Base-by-base conservation (phyloP, 257 asterid species). In the Solanum chiquidenum region DNA sequence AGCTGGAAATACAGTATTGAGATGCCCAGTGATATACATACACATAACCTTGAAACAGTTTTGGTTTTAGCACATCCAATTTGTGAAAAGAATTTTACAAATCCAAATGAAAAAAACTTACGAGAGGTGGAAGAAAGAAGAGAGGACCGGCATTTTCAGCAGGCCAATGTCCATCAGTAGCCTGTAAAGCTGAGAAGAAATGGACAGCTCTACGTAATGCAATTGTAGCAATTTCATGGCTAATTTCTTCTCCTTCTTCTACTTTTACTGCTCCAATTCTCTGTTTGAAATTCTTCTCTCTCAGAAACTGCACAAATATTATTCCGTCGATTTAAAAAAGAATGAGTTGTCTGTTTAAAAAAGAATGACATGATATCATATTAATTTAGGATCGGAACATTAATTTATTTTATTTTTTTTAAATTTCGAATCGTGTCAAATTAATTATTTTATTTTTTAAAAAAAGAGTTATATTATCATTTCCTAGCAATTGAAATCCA, bases 81-180 rank as follows among this genome's bases (percentile, higher is more conserved):
- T 76, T 38, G 12, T 11, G 5, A 13, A 75, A 38, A 75, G 7
- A 12, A 7, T 8, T 58, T 60, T 9, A 60, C 27, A 9, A 60
- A 21, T 4, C 2, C 1, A 60, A 66, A 25, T 3, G 60, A 12
- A 5, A 12, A 4, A 1, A 68, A 29, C 62, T 91, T 5, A 95
- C 98, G 88, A 96, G 55, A 42, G 98, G 98, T 12, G 96, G 98
- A 88, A 96, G 96, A 83, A 96, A 95, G 94, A 89, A 96, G 79
- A 96, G 83, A 18, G 96, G 96, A 2, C 98, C 98, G 2, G 98
- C 98, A 62, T 91, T 95, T 92, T 94, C 98, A 0, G 96, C 98
- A 1, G 98, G 98, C 98, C 98, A 96, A 71, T 96, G 98, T 66
- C 98, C 98, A 64, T 96, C 98, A 37, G 87, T 87, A 12, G 98